These are phyloP conservation scores for Blastobotrys chiropterorum DNA, from an alignment of 805 yeast species.

Conservation along the genomic window DNA sequence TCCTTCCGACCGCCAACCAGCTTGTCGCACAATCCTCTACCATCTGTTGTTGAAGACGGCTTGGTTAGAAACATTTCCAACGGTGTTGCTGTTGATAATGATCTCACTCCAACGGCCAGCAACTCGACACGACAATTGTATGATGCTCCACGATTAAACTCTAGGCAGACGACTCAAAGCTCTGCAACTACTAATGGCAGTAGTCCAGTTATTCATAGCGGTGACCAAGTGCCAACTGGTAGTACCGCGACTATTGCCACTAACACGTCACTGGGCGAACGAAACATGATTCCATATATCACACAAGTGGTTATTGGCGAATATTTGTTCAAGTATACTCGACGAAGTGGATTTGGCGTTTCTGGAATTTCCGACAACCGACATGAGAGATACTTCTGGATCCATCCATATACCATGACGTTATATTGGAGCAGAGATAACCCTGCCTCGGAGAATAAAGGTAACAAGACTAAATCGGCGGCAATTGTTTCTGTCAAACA, in stretches of 20 bases:
- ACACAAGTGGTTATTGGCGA: slow-evolving; percentile 95
- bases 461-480: slow-evolving; percentile 59
- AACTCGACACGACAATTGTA: background rate
- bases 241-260: slow-evolving; percentile 22
- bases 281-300: slow-evolving; percentile 73
- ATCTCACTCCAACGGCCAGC: background rate
- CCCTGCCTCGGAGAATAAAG: slow-evolving; percentile 54
- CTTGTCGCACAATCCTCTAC: slow-evolving; percentile 1
- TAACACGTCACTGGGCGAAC: slow-evolving; percentile 28
- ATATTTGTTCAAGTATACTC: slow-evolving; percentile 75
- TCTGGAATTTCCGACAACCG: slow-evolving; percentile 64
- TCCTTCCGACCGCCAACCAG: background rate
- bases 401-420: slow-evolving; percentile 88
- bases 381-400: slow-evolving; percentile 93
- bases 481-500: slow-evolving; percentile 75
- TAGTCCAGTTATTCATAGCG: background rate
- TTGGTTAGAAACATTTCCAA: background rate
- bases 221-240: background rate
- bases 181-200: background rate
- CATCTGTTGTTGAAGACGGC: slow-evolving; percentile 6
- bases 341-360: slow-evolving; percentile 51
- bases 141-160: background rate
- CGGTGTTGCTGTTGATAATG: background rate
- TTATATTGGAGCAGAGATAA: slow-evolving; percentile 82
- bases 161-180: background rate